phyloP scores from a whole-genome alignment of 495 filamentous ascomycete species.

The Penicillium lagena region DNA sequence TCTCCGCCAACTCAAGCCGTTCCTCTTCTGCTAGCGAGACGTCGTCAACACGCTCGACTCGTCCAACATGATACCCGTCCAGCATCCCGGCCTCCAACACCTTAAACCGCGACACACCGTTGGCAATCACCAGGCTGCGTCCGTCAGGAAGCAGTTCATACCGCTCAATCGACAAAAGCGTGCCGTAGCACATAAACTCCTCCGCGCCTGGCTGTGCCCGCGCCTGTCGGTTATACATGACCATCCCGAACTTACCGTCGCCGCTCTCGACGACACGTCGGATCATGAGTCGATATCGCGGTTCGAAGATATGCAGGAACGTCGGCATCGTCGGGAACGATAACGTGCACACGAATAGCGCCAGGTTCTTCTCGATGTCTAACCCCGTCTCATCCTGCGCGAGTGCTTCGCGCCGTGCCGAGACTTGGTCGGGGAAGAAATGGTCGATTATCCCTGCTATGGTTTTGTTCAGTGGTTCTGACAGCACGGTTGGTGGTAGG shows the following conservation, averaged over 20 bases:
- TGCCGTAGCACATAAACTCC: slow-evolving; percentile 70
- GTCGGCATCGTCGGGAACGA: slow-evolving; percentile 78
- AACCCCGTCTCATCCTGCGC: slow-evolving; percentile 43
- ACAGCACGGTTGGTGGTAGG: slow-evolving; percentile 49
- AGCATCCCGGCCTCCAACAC: slow-evolving; percentile 54
- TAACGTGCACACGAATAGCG: slow-evolving; percentile 77
- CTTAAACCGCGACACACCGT: slow-evolving; percentile 68
- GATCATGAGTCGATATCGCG: slow-evolving; percentile 83
- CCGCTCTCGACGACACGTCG: slow-evolving; percentile 64
- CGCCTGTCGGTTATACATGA: slow-evolving; percentile 57
- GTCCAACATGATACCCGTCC: slow-evolving; percentile 74
- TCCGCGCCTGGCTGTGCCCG: slow-evolving; percentile 47
- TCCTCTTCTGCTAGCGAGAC: slow-evolving; percentile 78
- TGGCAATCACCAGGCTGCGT: slow-evolving; percentile 69
- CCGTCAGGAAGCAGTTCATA: slow-evolving; percentile 72
- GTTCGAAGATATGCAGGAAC: slow-evolving; percentile 87
- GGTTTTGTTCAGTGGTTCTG: slow-evolving; percentile 55
- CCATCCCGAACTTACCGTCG: slow-evolving; percentile 75
- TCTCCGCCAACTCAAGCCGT: slow-evolving; percentile 60
- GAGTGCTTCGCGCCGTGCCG: slow-evolving; percentile 44
- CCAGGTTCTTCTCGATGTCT: slow-evolving; percentile 52
- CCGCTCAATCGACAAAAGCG: slow-evolving; percentile 65
- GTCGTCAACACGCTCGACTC: slow-evolving; percentile 69
- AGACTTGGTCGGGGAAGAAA: slow-evolving; percentile 62
- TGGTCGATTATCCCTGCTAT: slow-evolving; percentile 52